Evolutionary conservation across 1,139 yeast species (phyloP), one percentile per base, ranked within the genome.

Genomic region (Lizanozyma gosingica): DNA sequence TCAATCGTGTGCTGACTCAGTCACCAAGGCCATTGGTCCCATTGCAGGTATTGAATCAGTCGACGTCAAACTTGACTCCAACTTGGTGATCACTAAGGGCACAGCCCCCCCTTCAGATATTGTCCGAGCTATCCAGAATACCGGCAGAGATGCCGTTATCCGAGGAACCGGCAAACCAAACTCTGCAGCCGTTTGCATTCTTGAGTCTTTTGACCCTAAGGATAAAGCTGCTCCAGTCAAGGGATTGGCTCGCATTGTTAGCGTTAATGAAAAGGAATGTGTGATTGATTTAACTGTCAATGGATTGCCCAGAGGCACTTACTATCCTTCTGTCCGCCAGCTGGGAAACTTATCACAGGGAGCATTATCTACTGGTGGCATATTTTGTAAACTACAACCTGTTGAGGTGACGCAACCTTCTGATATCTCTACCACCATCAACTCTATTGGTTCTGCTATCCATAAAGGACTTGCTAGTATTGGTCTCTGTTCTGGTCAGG

Each of bases 81-180:
- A 84, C 53, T 62, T 76, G 29, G 90, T 85, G 14, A 65, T 77
- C 1, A 81, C 87, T 3, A 63, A 63, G 17, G 94, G 94, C 2
- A 57, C 73, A 1, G 65, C 73, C 4, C 77, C 95, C 3, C 95
- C 95, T 1, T 81, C 92, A 3, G 63, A 60, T 29, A 71, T 87
- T 15, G 80, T 84, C 27, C 64, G 65, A 45, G 74, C 83, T 0
- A 78, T 86, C 44, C 90, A 83, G 56, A 53, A 55, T 1, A 79
- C 80, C 3, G 97, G 97, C 2, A 76, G 78, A 49, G 97, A 90
- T 55, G 95, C 95, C 8, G 85, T 90, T 47, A 82, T 90, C 33
- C 71, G 97, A 46, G 98, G 98, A 4, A 79, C 96, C 0, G 97
- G 97, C 2, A 69, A 70, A 41, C 82, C 94, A 16, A 82, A 90